These are phyloP conservation scores for Gynandropsis gynandra DNA, from an alignment of 345 rosid species.

Conservation along the genomic window DNA sequence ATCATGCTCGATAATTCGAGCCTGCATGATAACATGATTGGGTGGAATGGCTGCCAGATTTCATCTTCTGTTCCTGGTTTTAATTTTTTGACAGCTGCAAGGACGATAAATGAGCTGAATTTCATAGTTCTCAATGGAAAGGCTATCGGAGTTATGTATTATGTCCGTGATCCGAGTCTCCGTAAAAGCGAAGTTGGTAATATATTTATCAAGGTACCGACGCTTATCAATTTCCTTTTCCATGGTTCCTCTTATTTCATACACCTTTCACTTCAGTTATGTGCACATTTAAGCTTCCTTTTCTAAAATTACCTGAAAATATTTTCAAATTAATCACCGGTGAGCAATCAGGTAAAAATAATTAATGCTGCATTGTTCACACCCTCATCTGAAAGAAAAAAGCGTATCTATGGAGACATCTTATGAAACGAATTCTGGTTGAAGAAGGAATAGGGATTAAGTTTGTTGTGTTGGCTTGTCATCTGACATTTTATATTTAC, in stretches of 20 bases:
- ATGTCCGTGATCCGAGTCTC: conserved; percentile 51
- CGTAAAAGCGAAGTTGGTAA: conserved; percentile 53
- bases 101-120: conserved; percentile 61
- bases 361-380: no score
- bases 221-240: not conserved
- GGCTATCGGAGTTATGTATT: conserved; percentile 64
- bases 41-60: not conserved
- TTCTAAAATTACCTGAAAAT: no score
- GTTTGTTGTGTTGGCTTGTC: not conserved
- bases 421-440: no score
- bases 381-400: no score
- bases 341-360: no score
- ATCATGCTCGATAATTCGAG: conserved; percentile 21
- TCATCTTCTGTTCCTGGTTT: no score
- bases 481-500: conserved; percentile 3
- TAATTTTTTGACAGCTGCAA: conserved; percentile 38
- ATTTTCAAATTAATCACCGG: no score
- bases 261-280: not conserved
- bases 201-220: conserved; percentile 45
- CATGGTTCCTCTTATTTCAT: conserved; percentile 4
- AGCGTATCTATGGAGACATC: no score
- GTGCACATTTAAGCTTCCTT: no score
- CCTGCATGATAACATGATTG: not conserved
- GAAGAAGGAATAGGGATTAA: no score
- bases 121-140: conserved; percentile 55